A percentile compares a stretch with the other conserved stretches of the same genome.
phyloP scores from a whole-genome alignment of 306 rosid genomes.

The Carpinus fangiana region DNA sequence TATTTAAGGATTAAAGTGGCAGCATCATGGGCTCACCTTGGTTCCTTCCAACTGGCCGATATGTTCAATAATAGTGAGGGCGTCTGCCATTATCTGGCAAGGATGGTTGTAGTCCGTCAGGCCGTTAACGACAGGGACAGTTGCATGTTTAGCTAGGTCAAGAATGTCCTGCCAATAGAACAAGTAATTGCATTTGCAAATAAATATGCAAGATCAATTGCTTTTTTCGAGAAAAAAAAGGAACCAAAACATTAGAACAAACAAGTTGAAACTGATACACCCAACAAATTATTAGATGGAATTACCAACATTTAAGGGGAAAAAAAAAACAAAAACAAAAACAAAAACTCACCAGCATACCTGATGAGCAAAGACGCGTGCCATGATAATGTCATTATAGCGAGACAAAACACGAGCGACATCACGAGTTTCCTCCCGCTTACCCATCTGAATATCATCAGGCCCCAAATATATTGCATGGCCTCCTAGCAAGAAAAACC shows the following conservation, averaged over 20 bases:
- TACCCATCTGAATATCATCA: constrained; percentile 93
- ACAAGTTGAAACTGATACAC: constrained; percentile 10
- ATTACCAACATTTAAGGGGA: not conserved
- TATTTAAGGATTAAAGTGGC: constrained; percentile 20
- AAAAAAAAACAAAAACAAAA: constrained; percentile 21
- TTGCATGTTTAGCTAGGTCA: constrained; percentile 79
- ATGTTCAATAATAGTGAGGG: constrained; percentile 86
- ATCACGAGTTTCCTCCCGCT: constrained; percentile 96
- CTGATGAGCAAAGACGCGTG: constrained; percentile 95
- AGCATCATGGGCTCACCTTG: constrained; percentile 57
- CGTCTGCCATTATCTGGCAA: constrained; percentile 98
- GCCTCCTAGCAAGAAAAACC: constrained; percentile 82
- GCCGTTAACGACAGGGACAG: constrained; percentile 91
- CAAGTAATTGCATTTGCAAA: constrained; percentile 7
- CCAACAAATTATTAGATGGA: not conserved
- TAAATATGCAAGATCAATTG: not conserved
- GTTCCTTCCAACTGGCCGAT: constrained; percentile 84
- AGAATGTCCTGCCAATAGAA: constrained; percentile 75
- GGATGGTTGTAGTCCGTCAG: constrained; percentile 98
- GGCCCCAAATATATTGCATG: constrained; percentile 95
- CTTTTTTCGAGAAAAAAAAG: not conserved
- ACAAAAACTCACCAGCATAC: constrained; percentile 66
- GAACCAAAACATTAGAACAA: no score
- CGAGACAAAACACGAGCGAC: constrained; percentile 85
- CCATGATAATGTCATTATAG: constrained; percentile 90